A percentile compares a stretch with the other conserved stretches of the same genome.
These are phyloP conservation scores for Chloranthus sessilifolius DNA, from an alignment of 164 flowering plant species.

Conservation along the genomic window DNA sequence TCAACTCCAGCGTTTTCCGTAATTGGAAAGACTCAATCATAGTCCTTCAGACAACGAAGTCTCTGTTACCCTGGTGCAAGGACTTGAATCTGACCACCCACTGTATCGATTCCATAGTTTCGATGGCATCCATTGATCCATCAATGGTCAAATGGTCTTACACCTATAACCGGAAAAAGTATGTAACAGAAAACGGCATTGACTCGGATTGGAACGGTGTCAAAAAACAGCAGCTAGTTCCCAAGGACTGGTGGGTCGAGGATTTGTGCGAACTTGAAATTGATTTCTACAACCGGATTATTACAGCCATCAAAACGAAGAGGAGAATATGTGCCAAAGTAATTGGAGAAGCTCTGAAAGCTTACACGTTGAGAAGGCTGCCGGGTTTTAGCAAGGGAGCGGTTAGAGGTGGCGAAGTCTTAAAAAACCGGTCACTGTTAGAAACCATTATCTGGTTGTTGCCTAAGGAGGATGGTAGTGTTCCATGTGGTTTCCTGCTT, in stretches of 20 bases:
- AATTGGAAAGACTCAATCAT: conserved; percentile 96
- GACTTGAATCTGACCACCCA: conserved; percentile 61
- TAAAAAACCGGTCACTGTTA: conserved; percentile 35
- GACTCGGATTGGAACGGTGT: conserved; percentile 52
- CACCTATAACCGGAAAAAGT: conserved; percentile 66
- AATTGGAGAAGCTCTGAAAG: conserved; percentile 81
- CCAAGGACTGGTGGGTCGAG: conserved; percentile 97
- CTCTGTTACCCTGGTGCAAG: conserved; percentile 58
- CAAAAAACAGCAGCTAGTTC: conserved; percentile 44
- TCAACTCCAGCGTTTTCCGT: conserved; percentile 73
- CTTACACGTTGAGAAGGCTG: conserved; percentile 59
- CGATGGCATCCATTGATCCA: conserved; percentile 68
- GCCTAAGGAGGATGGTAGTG: conserved; percentile 64
- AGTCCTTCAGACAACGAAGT: conserved; percentile 68
- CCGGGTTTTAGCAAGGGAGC: conserved; percentile 61
- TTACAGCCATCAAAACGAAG: conserved; percentile 50
- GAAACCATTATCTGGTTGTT: conserved; percentile 66
- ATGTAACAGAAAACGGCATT: conserved; percentile 58
- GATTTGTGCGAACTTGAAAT: conserved; percentile 84
- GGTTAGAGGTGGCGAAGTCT: conserved; percentile 33
- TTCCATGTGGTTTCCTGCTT: conserved; percentile 70
- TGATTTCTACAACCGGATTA: conserved; percentile 59
- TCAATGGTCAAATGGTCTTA: conserved; percentile 91
- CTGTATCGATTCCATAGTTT: conserved; percentile 68
- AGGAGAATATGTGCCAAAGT: conserved; percentile 39